Percentiles rank a stretch among this genome's conserved stretches.
phyloP scores from a whole-genome alignment of 2,329 filamentous ascomycete species.

The Sporothrix mexicana region DNA sequence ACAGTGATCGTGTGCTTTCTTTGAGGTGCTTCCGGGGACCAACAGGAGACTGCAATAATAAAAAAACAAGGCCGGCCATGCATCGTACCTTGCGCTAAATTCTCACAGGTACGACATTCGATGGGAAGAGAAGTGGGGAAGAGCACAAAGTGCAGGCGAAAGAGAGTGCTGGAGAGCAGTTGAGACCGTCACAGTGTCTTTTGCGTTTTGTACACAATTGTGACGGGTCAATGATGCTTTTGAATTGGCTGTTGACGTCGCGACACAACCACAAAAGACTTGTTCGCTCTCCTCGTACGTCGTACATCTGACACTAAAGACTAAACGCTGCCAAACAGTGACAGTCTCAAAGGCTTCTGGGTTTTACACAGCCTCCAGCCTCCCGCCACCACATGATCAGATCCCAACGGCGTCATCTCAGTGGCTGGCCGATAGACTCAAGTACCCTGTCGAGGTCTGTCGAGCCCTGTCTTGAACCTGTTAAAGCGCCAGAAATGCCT shows the following conservation, averaged over 20 bases:
- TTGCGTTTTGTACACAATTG: neutral
- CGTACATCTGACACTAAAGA: too few species aligned
- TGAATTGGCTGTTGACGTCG: slow-evolving; percentile 10
- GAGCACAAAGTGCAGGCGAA: neutral
- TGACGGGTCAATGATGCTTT: neutral
- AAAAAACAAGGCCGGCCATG: neutral
- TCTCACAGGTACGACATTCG: slow-evolving; percentile 22
- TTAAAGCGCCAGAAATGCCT: too few species aligned
- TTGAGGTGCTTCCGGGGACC: too few species aligned
- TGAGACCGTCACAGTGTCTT: neutral
- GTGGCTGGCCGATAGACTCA: slow-evolving; percentile 12
- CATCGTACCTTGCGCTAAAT: slow-evolving; percentile 29
- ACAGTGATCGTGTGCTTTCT: too few species aligned
- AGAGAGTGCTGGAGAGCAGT: neutral
- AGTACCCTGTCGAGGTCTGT: neutral
- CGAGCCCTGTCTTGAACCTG: too few species aligned
- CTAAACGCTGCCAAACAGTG: too few species aligned
- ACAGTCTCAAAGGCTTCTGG: neutral
- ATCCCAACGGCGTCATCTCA: slow-evolving; percentile 4
- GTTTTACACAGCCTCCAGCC: too few species aligned
- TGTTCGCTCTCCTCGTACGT: too few species aligned
- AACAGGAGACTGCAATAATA: neutral
- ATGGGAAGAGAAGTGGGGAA: neutral
- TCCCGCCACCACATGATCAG: slow-evolving; percentile 6
- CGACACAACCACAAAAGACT: neutral